A percentile compares a stretch with the other conserved stretches of the same genome.
Conservation (phyloP, 2,329 filamentous ascomycete species). For the Aspergillus jensenii region DNA sequence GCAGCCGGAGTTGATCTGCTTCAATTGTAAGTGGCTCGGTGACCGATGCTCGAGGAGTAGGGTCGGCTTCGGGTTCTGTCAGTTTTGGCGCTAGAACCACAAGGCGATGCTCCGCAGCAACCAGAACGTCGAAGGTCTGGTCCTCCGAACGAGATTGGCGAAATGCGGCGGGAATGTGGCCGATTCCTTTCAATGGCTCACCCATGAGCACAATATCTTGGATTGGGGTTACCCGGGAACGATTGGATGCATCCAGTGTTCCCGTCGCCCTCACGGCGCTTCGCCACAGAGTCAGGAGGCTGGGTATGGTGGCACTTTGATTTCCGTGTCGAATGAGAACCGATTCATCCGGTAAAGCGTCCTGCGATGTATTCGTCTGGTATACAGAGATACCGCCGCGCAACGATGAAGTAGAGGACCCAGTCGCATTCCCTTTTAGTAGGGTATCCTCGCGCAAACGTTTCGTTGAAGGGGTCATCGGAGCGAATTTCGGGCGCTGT, state of each 20-base stretch:
- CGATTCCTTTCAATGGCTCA: conserved; percentile 40
- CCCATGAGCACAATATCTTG: conserved; percentile 41
- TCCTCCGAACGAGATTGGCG: conserved; percentile 24
- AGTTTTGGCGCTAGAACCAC: conserved; percentile 37
- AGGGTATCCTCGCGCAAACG: conserved; percentile 46
- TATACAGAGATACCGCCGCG: conserved; percentile 44
- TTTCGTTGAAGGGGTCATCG: conserved; percentile 50
- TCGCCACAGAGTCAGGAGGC: conserved; percentile 46
- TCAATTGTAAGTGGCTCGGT: conserved; percentile 23
- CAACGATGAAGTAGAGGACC: conserved; percentile 29
- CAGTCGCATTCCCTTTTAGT: conserved; percentile 37
- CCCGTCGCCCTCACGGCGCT: conserved; percentile 38
- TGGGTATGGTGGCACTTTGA: conserved; percentile 44
- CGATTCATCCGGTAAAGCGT: conserved; percentile 43
- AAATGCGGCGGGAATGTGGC: conserved; percentile 33
- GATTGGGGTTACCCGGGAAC: conserved; percentile 39
- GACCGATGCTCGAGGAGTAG: conserved; percentile 9
- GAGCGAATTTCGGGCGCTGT: conserved; percentile 41
- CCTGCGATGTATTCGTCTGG: conserved; percentile 35
- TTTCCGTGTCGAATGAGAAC: conserved; percentile 45
- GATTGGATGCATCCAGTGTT: conserved; percentile 40
- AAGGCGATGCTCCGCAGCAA: conserved; percentile 42
- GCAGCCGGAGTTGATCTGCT: conserved; percentile 44
- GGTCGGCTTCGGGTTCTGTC: conserved; percentile 24
- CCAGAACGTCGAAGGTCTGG: conserved; percentile 38